Conservation (phyloP, 2,329 filamentous ascomycete genomes). For the Aspergillus terreus region DNA sequence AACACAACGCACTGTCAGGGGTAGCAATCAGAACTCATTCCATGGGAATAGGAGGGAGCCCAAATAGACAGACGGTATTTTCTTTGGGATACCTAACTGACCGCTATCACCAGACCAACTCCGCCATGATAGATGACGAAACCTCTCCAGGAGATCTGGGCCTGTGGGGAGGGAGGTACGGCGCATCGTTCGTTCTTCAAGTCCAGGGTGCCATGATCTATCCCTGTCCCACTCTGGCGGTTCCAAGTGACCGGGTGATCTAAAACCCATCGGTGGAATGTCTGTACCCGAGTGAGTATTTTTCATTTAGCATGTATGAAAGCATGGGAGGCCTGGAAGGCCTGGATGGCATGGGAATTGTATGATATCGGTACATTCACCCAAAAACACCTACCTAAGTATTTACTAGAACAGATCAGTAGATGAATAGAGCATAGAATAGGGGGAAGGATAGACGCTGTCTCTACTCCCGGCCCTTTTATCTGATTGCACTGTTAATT, state of each 20-base stretch:
- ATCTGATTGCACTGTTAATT: no score
- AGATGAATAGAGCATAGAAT: no score
- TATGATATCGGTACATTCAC: no score
- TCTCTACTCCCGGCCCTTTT: no score
- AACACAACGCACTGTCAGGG: not conserved
- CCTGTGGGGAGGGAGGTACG: not conserved
- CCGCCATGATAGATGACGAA: not conserved
- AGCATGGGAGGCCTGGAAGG: not conserved
- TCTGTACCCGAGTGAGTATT: not conserved
- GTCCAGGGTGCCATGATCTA: conserved; percentile 3
- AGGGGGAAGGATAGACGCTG: no score
- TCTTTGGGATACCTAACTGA: not conserved
- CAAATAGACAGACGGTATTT: no score
- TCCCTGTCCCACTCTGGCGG: conserved; percentile 13
- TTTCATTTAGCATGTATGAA: not conserved
- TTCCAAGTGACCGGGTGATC: conserved; percentile 21
- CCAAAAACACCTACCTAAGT: no score
- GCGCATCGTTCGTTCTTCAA: conserved; percentile 8
- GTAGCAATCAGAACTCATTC: not conserved
- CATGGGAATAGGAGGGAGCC: not conserved
- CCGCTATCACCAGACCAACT: not conserved
- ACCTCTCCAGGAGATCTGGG: not conserved
- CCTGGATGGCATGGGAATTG: not conserved
- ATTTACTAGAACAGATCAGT: no score
- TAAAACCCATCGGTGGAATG: conserved; percentile 16